Evolutionary conservation across 2,329 filamentous ascomycete genomes (phyloP).

Genomic region (Paecilomyces variotii): DNA sequence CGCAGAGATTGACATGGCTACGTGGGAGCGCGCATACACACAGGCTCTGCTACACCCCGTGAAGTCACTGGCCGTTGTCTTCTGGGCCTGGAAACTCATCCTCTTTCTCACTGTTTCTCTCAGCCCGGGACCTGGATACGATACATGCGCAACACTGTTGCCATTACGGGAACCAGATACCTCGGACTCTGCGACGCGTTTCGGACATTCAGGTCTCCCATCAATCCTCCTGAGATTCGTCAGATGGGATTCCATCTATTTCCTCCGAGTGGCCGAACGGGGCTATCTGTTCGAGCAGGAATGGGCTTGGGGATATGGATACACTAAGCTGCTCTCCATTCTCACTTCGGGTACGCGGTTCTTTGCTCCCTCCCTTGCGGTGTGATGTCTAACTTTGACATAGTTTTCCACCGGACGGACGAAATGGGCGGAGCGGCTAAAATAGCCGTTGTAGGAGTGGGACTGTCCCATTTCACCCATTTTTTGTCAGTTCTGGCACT

Average conservation of each 20-base stretch:
- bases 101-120: slow-evolving; percentile 42
- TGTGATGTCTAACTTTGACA: slow-evolving; percentile 9
- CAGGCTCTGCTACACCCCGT: slow-evolving; percentile 18
- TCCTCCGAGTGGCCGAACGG: slow-evolving; percentile 43
- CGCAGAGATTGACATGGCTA: neutral
- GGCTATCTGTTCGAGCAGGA: slow-evolving; percentile 57
- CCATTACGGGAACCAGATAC: slow-evolving; percentile 13
- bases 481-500: slow-evolving; percentile 65
- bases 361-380: slow-evolving; percentile 1
- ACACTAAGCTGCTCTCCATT: slow-evolving; percentile 37
- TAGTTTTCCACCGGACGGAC: slow-evolving; percentile 17
- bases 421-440: slow-evolving; percentile 13
- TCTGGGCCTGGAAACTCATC: slow-evolving; percentile 49
- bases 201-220: slow-evolving; percentile 8
- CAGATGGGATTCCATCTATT: slow-evolving; percentile 58
- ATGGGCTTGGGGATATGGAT: slow-evolving; percentile 57
- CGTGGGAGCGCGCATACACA: slow-evolving; percentile 1
- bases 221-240: slow-evolving; percentile 39
- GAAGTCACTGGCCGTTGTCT: slow-evolving; percentile 31
- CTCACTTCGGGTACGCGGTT: slow-evolving; percentile 25
- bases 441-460: slow-evolving; percentile 49
- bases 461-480: slow-evolving; percentile 66
- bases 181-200: slow-evolving; percentile 5
- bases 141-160: slow-evolving; percentile 52
- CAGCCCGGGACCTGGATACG: slow-evolving; percentile 54